A percentile compares a stretch with the other conserved stretches of the same genome.
Conservation (phyloP, 306 rosid species). For the Casuarina cunninghamiana region DNA sequence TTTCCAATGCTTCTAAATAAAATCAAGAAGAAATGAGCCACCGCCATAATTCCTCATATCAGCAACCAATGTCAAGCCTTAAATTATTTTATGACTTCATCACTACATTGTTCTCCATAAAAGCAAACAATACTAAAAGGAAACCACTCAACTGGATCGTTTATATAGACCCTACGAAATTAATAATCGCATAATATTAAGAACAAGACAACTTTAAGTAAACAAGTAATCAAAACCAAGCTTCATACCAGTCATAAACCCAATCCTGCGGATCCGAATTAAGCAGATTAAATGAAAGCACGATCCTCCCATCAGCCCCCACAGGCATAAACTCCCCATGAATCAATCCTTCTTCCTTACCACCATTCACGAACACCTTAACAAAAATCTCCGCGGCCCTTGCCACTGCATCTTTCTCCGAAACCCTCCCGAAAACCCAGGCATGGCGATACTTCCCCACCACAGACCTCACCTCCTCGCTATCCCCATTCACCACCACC, state of each 20-base stretch:
- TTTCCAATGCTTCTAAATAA: background rate
- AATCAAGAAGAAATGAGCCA: background rate
- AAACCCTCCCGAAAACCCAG: slow-evolving; percentile 64
- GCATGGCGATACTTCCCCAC: slow-evolving; percentile 87
- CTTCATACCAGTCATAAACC: slow-evolving; percentile 81
- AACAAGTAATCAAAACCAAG: background rate
- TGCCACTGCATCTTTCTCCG: slow-evolving; percentile 51
- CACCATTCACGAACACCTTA: slow-evolving; percentile 87
- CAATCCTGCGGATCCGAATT: slow-evolving; percentile 79
- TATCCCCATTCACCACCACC: slow-evolving; percentile 62
- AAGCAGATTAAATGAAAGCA: slow-evolving; percentile 90
- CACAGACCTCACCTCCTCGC: slow-evolving; percentile 50
- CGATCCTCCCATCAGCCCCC: slow-evolving; percentile 88
- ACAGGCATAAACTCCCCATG: slow-evolving; percentile 93
- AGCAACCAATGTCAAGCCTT: background rate
- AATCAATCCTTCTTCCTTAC: slow-evolving; percentile 69
- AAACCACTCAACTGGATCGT: background rate
- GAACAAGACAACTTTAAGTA: slow-evolving; percentile 15
- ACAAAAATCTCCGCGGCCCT: slow-evolving; percentile 72
- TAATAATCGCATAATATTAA: background rate
- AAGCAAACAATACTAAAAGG: background rate
- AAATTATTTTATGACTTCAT: background rate
- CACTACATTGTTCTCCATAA: background rate
- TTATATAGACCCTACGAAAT: background rate
- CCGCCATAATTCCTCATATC: background rate